phyloP scores from a whole-genome alignment of 1,284 basidiomycete genomes.

The Heterobasidion occidentale region DNA sequence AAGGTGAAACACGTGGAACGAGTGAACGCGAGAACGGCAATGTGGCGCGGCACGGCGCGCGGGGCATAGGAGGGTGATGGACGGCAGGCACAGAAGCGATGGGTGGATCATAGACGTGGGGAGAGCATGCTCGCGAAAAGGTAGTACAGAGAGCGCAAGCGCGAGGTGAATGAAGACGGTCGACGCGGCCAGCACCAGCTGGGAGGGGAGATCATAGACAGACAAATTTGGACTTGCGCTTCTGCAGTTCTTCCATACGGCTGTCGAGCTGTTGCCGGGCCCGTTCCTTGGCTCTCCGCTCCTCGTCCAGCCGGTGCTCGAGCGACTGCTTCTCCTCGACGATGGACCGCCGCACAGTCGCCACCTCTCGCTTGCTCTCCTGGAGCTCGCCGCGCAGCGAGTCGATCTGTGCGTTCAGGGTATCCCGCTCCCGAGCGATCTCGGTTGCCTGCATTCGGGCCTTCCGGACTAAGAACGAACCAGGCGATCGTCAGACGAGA shows the following conservation, averaged over 20 bases:
- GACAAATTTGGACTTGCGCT: conserved; percentile 80
- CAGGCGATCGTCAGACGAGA: conserved; percentile 13
- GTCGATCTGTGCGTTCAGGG: conserved; percentile 55
- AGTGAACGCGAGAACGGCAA: not conserved
- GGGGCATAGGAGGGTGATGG: not conserved
- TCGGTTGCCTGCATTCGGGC: conserved; percentile 86
- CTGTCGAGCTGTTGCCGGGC: conserved; percentile 76
- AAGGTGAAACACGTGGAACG: not conserved
- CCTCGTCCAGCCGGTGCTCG: conserved; percentile 74
- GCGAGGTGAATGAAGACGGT: conserved; percentile 7
- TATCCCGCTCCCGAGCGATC: conserved; percentile 76
- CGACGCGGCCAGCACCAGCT: conserved; percentile 8
- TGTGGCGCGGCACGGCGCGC: not conserved
- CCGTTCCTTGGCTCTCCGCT: conserved; percentile 75
- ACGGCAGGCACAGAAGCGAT: not conserved
- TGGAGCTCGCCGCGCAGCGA: conserved; percentile 61
- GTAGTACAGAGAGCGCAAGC: conserved; percentile 6
- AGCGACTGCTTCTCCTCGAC: conserved; percentile 81
- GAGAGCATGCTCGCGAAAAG: conserved; percentile 9
- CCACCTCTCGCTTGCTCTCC: conserved; percentile 72
- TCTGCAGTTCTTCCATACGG: conserved; percentile 76
- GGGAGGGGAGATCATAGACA: conserved; percentile 45
- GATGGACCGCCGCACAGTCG: conserved; percentile 67
- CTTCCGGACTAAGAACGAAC: conserved; percentile 61
- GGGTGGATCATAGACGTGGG: not conserved